Percentiles rank a stretch among this genome's conserved stretches.
These are phyloP conservation scores for Lipomyces yarrowii DNA, from an alignment of 1,139 yeast genomes.

Conservation along the genomic window DNA sequence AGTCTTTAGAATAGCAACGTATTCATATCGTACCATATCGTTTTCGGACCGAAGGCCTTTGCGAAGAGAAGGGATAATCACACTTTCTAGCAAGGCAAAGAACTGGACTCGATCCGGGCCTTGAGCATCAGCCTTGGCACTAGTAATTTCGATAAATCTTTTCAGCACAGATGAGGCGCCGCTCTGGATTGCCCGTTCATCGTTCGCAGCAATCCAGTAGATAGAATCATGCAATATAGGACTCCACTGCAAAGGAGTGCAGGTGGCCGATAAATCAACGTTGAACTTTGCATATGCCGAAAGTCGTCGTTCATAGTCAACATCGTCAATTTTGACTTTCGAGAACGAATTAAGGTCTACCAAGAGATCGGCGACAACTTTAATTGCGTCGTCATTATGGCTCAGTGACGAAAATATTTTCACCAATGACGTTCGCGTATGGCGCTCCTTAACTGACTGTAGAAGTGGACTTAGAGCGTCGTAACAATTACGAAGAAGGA, in stretches of 20 bases:
- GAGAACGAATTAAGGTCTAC: slow-evolving; percentile 72
- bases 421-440: slow-evolving; percentile 63
- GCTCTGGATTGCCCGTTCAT: slow-evolving; percentile 78
- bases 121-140: slow-evolving; percentile 37
- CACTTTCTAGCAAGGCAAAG: slow-evolving; percentile 53
- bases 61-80: slow-evolving; percentile 67
- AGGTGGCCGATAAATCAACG: slow-evolving; percentile 51
- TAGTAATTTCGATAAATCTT: slow-evolving; percentile 62
- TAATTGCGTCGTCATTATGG: slow-evolving; percentile 50
- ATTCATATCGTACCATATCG: slow-evolving; percentile 72
- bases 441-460: slow-evolving; percentile 58
- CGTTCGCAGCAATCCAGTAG: slow-evolving; percentile 73
- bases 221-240: slow-evolving; percentile 73
- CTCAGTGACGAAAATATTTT: slow-evolving; percentile 65
- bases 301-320: slow-evolving; percentile 77
- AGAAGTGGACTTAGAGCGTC: slow-evolving; percentile 59
- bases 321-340: slow-evolving; percentile 62
- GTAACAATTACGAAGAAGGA: slow-evolving; percentile 21
- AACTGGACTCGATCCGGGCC: slow-evolving; percentile 40
- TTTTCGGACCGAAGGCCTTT: slow-evolving; percentile 65
- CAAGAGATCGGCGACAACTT: slow-evolving; percentile 54
- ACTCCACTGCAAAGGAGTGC: slow-evolving; percentile 69
- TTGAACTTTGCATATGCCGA: slow-evolving; percentile 67
- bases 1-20: slow-evolving; percentile 65
- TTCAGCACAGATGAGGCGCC: slow-evolving; percentile 70